Evolutionary conservation across 2,329 filamentous ascomycete genomes (phyloP).

Genomic region (Akanthomyces muscarius): DNA sequence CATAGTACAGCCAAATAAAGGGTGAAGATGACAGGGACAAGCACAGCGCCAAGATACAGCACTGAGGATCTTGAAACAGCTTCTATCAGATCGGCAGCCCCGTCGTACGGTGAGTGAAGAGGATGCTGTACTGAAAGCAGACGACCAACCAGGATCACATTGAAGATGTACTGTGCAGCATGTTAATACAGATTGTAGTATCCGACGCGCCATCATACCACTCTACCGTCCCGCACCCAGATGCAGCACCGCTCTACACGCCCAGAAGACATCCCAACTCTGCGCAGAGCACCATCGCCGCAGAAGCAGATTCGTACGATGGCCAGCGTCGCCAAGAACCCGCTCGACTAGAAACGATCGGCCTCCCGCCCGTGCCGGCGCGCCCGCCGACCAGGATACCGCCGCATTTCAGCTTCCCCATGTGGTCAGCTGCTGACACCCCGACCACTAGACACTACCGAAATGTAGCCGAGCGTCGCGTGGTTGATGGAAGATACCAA

Average conservation of each 20-base stretch:
- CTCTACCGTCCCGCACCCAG: conserved; percentile 46
- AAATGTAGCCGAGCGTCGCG: conserved; percentile 60
- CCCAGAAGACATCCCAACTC: conserved; percentile 28
- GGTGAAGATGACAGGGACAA: conserved; percentile 21
- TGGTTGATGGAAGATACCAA: conserved; percentile 40
- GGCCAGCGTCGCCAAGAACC: conserved; percentile 21
- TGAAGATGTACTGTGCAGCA: neutral
- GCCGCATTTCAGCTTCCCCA: conserved; percentile 53
- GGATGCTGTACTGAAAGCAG: neutral
- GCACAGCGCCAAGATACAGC: conserved; percentile 31
- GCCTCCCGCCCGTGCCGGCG: conserved; percentile 49
- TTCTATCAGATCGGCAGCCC: conserved; percentile 63
- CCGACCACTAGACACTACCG: conserved; percentile 59
- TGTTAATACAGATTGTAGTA: conserved; percentile 34
- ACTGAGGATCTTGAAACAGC: conserved; percentile 62
- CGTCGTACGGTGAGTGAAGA: conserved; percentile 56
- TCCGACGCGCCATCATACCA: conserved; percentile 65
- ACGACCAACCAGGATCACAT: neutral
- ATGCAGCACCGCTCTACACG: conserved; percentile 50
- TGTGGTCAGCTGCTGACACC: conserved; percentile 53
- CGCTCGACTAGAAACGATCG: conserved; percentile 27
- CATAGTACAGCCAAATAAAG: neutral
- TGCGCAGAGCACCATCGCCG: conserved; percentile 17
- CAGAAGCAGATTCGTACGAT: conserved; percentile 22
- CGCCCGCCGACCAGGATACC: conserved; percentile 44